Evolutionary conservation across 2,329 filamentous ascomycete species (phyloP), one percentile per base, ranked within the genome.

Genomic region (Alternaria sp.): DNA sequence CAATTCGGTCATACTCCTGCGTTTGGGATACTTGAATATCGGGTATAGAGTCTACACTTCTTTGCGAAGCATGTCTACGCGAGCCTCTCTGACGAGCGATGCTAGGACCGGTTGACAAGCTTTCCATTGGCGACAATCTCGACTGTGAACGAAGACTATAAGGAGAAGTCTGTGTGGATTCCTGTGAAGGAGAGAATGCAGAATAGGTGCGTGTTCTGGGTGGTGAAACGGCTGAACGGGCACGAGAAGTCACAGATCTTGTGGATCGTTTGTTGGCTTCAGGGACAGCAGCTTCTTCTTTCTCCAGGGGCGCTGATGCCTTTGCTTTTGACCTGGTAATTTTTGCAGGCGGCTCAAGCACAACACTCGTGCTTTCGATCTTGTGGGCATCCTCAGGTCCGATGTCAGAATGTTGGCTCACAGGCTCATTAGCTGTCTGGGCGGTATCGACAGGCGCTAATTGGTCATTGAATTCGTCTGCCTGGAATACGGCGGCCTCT

Each of bases 301-400:
- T 70, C 13, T 43, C 51, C 7, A 72, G 70, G 13, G 74, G 73
- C 11, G 57, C 58, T 23, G 73, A 73, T 1, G 62, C 44, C 53
- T 76, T 78, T 0, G 72, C 69, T 32, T 76, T 78, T 3, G 77
- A 78, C 30, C 76, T 67, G 5, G 76, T 78, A 57, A 75, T 79
- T 17, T 68, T 72, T 12, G 73, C 74, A 25, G 77, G 74, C 13
- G 73, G 62, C 5, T 74, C 73, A 15, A 71, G 58, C 28, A 67
- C 65, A 1, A 50, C 51, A 15, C 71, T 62, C n/a, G 65, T n/a
- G 54, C 71, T 63, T n/a, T 67, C 71, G 12, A 72, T n/a, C 32
- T 69, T 69, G 21, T 72, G 55, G 7, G 67, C 71, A 19, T 71
- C 66, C 17, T 70, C 68, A 11, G 73, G 68, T 17, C 72, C 60